These are phyloP conservation scores for Plasmodium cynomolgi DNA, from an alignment of 169 alveolate genomes.

Conservation along the genomic window DNA sequence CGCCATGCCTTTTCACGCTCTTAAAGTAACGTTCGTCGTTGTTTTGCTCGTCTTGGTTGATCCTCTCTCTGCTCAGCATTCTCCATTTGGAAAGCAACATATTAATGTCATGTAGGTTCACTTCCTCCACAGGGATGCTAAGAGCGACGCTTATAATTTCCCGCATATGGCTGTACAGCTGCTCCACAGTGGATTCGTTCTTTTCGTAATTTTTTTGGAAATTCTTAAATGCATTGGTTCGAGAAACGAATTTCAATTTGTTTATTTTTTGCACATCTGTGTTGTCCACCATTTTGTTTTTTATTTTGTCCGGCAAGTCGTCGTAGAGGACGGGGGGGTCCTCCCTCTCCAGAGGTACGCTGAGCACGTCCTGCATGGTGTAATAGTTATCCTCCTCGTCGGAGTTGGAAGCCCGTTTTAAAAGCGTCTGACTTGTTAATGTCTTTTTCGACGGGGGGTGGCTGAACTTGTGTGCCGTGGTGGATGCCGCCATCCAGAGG, in stretches of 20 bases:
- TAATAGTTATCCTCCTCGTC: slow-evolving; percentile 14
- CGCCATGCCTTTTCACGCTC: slow-evolving; percentile 7
- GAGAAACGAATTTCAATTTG: slow-evolving; percentile 12
- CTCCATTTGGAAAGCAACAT: slow-evolving; percentile 48
- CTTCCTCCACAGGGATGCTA: slow-evolving; percentile 40
- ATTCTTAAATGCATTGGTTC: not conserved
- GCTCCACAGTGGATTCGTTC: not conserved
- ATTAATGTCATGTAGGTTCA: slow-evolving; percentile 57
- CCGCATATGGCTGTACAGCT: not conserved
- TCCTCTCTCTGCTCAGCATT: slow-evolving; percentile 14
- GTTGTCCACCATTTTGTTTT: slow-evolving; percentile 6
- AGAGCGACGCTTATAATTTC: slow-evolving; percentile 49
- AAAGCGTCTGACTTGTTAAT: not conserved
- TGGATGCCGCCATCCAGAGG: not conserved
- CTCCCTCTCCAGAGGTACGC: not conserved
- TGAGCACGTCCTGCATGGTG: not conserved
- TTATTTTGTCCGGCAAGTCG: slow-evolving; percentile 7
- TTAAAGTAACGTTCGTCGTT: slow-evolving; percentile 16
- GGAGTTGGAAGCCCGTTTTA: not conserved
- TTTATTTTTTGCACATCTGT: slow-evolving; percentile 23
- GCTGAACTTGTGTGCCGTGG: not conserved
- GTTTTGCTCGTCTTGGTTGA: not conserved
- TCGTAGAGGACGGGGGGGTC: not conserved
- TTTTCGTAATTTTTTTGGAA: slow-evolving; percentile 16
- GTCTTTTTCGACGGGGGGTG: not conserved